Percentiles rank a stretch among this genome's conserved stretches.
Evolutionary conservation across 2,329 filamentous ascomycete species (phyloP).

Genomic region (Cercospora zeae-maydis): DNA sequence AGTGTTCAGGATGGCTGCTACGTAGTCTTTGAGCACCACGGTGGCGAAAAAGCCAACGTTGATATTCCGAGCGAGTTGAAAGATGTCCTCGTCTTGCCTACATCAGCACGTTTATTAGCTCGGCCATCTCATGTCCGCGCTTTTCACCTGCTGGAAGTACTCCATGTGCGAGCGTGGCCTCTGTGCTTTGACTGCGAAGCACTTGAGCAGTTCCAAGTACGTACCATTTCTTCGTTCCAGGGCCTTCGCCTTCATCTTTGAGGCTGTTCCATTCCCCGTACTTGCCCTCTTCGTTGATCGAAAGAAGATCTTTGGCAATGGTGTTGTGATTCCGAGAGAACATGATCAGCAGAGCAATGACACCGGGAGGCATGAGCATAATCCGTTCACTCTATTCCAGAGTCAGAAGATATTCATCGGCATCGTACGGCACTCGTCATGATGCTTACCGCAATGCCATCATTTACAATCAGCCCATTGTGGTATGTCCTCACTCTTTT

Average conservation of each 20-base stretch:
- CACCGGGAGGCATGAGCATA: slow-evolving; percentile 49
- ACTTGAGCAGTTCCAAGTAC: slow-evolving; percentile 10
- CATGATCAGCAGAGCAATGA: slow-evolving; percentile 43
- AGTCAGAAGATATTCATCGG: background rate
- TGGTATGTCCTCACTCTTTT: slow-evolving; percentile 43
- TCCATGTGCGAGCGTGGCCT: background rate
- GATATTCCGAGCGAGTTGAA: slow-evolving; percentile 47
- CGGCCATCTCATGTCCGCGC: background rate
- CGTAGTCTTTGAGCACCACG: slow-evolving; percentile 47
- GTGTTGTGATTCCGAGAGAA: slow-evolving; percentile 48
- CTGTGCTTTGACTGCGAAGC: background rate
- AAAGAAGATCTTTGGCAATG: slow-evolving; percentile 41
- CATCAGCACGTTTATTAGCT: background rate
- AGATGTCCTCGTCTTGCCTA: slow-evolving; percentile 49
- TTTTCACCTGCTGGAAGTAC: background rate
- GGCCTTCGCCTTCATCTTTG: slow-evolving; percentile 32
- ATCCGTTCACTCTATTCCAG: slow-evolving; percentile 39
- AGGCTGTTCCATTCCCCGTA: slow-evolving; percentile 43
- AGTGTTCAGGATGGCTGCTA: slow-evolving; percentile 47
- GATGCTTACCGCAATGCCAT: slow-evolving; percentile 38
- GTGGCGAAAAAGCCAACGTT: slow-evolving; percentile 49
- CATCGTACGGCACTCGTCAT: background rate
- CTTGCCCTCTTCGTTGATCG: slow-evolving; percentile 45
- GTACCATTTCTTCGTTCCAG: slow-evolving; percentile 37
- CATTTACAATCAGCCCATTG: slow-evolving; percentile 44